phyloP scores from a whole-genome alignment of 345 rosid genomes.

The Trapa bicornis region DNA sequence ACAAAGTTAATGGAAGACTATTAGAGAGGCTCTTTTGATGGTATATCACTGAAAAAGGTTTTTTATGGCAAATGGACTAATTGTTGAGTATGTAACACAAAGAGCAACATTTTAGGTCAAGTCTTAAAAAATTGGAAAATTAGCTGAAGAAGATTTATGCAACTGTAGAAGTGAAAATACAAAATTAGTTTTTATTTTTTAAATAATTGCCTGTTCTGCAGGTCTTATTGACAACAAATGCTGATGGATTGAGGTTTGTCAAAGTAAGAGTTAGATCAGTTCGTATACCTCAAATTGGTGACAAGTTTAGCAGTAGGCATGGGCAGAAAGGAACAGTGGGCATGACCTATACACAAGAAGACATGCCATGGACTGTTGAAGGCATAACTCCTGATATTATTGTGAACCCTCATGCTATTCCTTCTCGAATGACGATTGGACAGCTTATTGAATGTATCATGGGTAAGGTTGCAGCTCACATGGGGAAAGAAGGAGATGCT shows the following conservation, averaged over 20 bases:
- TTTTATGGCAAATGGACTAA: no score
- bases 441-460: constrained; percentile 98
- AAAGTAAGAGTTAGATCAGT: constrained; percentile 97
- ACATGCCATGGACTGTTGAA: constrained; percentile 98
- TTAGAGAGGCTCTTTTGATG: no score
- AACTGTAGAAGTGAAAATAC: not conserved
- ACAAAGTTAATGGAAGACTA: no score
- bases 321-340: constrained; percentile 96
- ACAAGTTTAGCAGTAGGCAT: constrained; percentile 27
- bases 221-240: constrained; percentile 95
- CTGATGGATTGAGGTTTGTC: constrained; percentile 95
- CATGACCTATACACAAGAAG: constrained; percentile 97
- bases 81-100: no score
- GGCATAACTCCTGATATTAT: constrained; percentile 91
- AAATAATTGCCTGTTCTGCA: constrained; percentile 11
- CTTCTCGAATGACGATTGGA: constrained; percentile 97
- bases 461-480: constrained; percentile 99
- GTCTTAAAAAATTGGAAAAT: not conserved
- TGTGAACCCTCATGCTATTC: constrained; percentile 98
- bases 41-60: no score
- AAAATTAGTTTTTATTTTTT: not conserved
- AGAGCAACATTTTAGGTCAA: no score
- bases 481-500: constrained; percentile 99
- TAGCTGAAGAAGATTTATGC: not conserved
- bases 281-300: constrained; percentile 94